Evolutionary conservation across 768 basidiomycete species (phyloP), one percentile per base, ranked within the genome.

Genomic region (Leccinum rimulosum): DNA sequence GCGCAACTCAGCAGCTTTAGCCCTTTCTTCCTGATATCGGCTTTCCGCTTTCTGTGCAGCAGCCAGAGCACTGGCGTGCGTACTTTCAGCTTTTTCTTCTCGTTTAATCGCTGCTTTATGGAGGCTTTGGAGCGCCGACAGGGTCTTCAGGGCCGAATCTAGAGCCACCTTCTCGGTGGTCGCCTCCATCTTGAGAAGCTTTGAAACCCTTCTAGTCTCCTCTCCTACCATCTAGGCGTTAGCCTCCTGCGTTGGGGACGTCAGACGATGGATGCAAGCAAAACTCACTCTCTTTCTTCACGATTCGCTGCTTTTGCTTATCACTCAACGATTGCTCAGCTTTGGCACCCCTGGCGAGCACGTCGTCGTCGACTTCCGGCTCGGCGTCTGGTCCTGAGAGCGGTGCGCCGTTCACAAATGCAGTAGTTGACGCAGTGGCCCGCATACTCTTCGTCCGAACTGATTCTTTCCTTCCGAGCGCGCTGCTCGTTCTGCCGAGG

Each of bases 141-240:
- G 82, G 61, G 88, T 87, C 55, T 78, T 80, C 64, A 92, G 79
- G 4, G 86, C 84, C 5, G 82, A 75, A 22, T 75, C 72, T 22
- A 94, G 72, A 0, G 87, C 80, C 60, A 80, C 76, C 68, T 84
- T 84, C 72, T 92, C 89, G 1, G 82, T 77, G 66, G 84, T 85
- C 1, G 80, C 87, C 71, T 91, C 91, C 1, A 77, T 72, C 71
- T 82, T 85, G 65, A 93, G 83, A 36, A 93, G 81, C 68, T 84
- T 91, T 7, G 85, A 82, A 36, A 92, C 74, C 40, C 75, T 78
- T 64, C 82, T 84, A 7, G 81, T 80, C 50, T 89, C 83, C 63
- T 80, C 83, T 53, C 72, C 87, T 89, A 62, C 2, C 31, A 3
- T 35, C 25, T 19, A 5, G 9, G 30, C 19, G 28, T 64, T 31